These are phyloP conservation scores for Suhomyces anneliseae DNA, from an alignment of 1,139 yeast species.

Conservation along the genomic window DNA sequence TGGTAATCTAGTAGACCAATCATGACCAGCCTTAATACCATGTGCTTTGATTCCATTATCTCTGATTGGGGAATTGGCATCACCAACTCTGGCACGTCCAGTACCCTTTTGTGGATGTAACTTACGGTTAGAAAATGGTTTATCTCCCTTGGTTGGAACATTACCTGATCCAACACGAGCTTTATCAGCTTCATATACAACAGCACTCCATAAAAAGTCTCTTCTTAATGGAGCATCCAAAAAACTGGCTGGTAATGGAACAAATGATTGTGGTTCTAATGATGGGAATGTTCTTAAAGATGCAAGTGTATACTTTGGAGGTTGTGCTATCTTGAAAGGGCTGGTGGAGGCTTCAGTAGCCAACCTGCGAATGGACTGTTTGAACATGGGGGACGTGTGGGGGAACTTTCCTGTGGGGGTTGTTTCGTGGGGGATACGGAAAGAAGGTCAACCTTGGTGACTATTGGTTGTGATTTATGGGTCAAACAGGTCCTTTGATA, in stretches of 20 bases:
- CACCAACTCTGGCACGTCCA: slow-evolving; percentile 96
- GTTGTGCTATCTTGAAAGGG: slow-evolving; percentile 36
- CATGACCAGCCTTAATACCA: slow-evolving; percentile 89
- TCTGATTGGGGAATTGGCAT: slow-evolving; percentile 90
- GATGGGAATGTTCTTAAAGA: slow-evolving; percentile 85
- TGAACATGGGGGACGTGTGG: slow-evolving; percentile 19
- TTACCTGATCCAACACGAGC: slow-evolving; percentile 87
- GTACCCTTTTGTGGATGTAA: slow-evolving; percentile 89
- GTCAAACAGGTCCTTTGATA: too few species aligned
- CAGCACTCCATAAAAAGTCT: slow-evolving; percentile 93
- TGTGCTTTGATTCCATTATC: slow-evolving; percentile 88
- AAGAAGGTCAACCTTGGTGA: neutral
- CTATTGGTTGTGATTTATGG: neutral
- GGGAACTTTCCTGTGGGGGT: neutral
- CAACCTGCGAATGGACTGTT: slow-evolving; percentile 29
- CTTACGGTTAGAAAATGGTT: slow-evolving; percentile 82
- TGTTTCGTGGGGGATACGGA: too few species aligned
- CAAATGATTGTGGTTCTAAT: slow-evolving; percentile 74
- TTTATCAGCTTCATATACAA: slow-evolving; percentile 85
- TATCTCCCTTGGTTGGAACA: slow-evolving; percentile 83
- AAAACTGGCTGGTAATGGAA: slow-evolving; percentile 71
- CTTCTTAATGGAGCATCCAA: slow-evolving; percentile 79
- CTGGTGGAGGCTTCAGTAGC: slow-evolving; percentile 29
- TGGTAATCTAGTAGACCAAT: slow-evolving; percentile 83
- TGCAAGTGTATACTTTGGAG: slow-evolving; percentile 79